These are phyloP conservation scores for Elsinoe necatrix DNA, from an alignment of 2,329 filamentous ascomycete genomes.

Conservation along the genomic window DNA sequence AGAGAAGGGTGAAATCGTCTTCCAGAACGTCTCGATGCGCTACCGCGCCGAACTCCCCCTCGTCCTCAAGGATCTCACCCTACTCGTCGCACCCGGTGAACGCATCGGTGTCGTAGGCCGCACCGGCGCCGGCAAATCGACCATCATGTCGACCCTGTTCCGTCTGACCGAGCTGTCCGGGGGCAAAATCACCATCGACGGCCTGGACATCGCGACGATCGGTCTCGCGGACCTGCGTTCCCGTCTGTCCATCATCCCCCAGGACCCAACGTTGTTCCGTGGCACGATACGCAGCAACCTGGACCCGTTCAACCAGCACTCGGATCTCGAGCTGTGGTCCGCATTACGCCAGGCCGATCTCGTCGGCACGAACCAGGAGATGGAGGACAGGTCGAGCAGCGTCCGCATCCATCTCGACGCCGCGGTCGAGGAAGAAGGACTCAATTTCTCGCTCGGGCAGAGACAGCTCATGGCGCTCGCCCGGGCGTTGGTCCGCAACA, in stretches of 20 bases:
- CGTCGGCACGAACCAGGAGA: conserved; percentile 44
- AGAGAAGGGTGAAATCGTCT: conserved; percentile 61
- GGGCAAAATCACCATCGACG: conserved; percentile 43
- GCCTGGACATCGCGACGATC: conserved; percentile 56
- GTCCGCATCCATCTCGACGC: conserved; percentile 71
- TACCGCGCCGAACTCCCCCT: conserved; percentile 42
- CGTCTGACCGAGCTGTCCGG: conserved; percentile 50
- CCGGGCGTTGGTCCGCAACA: conserved; percentile 76
- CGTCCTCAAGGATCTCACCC: conserved; percentile 43
- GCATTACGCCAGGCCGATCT: conserved; percentile 70
- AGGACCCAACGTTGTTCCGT: conserved; percentile 74
- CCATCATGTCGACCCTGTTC: conserved; percentile 76
- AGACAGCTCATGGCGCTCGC: conserved; percentile 92
- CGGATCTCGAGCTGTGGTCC: conserved; percentile 68
- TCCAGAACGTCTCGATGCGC: conserved; percentile 45
- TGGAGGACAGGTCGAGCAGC: conserved; percentile 36
- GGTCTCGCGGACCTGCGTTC: conserved; percentile 68
- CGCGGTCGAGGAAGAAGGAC: conserved; percentile 81
- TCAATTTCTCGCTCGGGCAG: conserved; percentile 93
- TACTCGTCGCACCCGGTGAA: conserved; percentile 68
- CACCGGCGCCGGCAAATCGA: conserved; percentile 74
- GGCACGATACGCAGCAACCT: conserved; percentile 73
- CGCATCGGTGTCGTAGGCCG: conserved; percentile 74
- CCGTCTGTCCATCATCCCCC: conserved; percentile 67
- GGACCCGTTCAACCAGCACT: conserved; percentile 72